Base-by-base conservation (phyloP, 2,329 filamentous ascomycete genomes). In the Dothideomycetes sp. region DNA sequence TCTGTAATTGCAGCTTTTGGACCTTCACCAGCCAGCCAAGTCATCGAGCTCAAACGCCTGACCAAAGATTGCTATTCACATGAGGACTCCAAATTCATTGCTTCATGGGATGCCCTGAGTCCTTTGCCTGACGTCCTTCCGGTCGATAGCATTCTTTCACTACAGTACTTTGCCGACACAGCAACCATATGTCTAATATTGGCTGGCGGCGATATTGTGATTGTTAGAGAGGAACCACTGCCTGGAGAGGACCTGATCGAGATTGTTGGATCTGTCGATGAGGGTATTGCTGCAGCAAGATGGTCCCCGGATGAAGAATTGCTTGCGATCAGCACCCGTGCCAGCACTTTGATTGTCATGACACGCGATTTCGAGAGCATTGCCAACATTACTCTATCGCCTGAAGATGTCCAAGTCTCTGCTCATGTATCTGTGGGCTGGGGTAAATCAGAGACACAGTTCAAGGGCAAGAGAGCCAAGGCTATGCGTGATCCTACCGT, bases 381-480 rank as follows among this genome's bases (percentile, higher is more conserved):
- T 29, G 76, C 82, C 23, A 83, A 88, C 60, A 72, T 84, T 38
- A 67, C 71, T 23, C 78, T 96, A 60, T 76, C 74, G 0, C 58
- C 69, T 0, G 84, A 88, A 31, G 89, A 94, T 61, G 73, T 94
- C 48, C 82, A 82, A 52, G 76, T 78, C n/a, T 96, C 83, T 18
- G 91, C 82, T 59, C 88, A 95, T 67, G 91, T 95, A 43, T 60
- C 23, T 93, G 58, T 38, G 50, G 58, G 27, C 49, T 98, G 91
- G 91, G 91, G 91, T 45, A 96, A 96, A 68, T 86, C 84, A 58
- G 91, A 98, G 64, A 98, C 91, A 0, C 91, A 98, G 60, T 98
- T 98, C 60, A 84, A 95, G 56, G 91, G 91, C 36, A 86, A 84
- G 54, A 78, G 88, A 47, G 89, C 88, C 43, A 80, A 78, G 64